These are phyloP conservation scores for Solanum pimpinellifolium DNA, from an alignment of 257 asterid genomes.

Conservation along the genomic window DNA sequence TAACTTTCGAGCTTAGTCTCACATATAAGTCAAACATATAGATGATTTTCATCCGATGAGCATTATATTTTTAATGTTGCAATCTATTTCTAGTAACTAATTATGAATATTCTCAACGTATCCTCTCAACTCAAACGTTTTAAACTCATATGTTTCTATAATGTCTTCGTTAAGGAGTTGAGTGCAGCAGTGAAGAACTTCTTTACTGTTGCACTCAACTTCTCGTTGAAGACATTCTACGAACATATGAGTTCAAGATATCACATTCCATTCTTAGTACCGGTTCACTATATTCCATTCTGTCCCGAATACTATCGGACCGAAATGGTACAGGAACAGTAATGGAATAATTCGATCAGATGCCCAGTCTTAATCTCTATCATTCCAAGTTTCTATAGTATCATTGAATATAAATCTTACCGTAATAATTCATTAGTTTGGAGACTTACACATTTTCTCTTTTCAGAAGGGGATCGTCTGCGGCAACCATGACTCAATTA, in stretches of 20 bases:
- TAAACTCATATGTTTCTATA: conserved; percentile 1
- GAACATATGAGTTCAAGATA: neutral
- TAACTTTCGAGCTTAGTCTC: too few relatives aligned
- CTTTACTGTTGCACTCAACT: conserved; percentile 14
- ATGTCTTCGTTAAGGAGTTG: conserved; percentile 3
- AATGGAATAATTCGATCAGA: accelerated
- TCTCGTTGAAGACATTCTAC: neutral
- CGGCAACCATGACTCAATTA: neutral
- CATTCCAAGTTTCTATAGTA: too few relatives aligned
- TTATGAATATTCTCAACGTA: conserved; percentile 9
- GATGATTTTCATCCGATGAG: too few relatives aligned
- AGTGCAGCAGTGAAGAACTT: conserved; percentile 12
- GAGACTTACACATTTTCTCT: neutral
- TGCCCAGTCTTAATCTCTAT: too few relatives aligned
- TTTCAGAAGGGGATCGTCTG: neutral
- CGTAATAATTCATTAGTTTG: neutral
- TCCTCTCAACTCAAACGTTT: conserved; percentile 25
- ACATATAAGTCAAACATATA: too few relatives aligned
- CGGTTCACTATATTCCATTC: too few relatives aligned
- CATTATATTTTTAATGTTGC: neutral
- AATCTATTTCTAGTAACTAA: neutral
- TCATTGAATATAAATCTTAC: too few relatives aligned
- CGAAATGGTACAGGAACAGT: too few relatives aligned
- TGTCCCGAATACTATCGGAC: too few relatives aligned
- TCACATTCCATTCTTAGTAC: too few relatives aligned